Conservation (phyloP, 2,329 filamentous ascomycete species). For the Trichocomaceae sp. region DNA sequence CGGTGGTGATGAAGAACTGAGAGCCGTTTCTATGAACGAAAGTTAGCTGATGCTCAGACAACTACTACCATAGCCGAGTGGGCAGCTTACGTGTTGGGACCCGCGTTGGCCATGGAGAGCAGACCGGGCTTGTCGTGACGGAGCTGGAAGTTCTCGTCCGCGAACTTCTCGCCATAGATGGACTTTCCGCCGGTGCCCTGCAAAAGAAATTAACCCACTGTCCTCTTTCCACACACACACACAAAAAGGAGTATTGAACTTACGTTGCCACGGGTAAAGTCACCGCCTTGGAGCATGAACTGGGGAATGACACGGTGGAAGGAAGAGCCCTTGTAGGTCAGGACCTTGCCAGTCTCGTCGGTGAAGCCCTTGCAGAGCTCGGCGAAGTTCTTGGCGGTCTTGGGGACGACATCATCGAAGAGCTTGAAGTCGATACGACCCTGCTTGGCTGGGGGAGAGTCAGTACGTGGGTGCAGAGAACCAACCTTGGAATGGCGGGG, state of each 20-base stretch:
- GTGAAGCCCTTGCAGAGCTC: slow-evolving; percentile 79
- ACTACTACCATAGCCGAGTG: neutral
- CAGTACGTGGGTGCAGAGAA: too few relatives aligned
- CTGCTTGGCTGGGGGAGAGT: slow-evolving; percentile 52
- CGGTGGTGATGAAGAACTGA: slow-evolving; percentile 67
- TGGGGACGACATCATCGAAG: slow-evolving; percentile 78
- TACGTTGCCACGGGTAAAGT: slow-evolving; percentile 90
- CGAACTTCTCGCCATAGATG: slow-evolving; percentile 92
- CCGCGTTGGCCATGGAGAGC: slow-evolving; percentile 93
- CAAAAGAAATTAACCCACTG: neutral
- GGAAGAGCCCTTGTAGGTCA: slow-evolving; percentile 63
- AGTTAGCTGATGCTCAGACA: neutral
- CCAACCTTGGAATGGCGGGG: neutral
- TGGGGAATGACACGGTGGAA: slow-evolving; percentile 92
- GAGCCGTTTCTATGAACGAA: slow-evolving; percentile 57
- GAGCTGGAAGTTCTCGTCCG: slow-evolving; percentile 81
- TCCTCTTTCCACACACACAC: neutral
- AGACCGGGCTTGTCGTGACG: slow-evolving; percentile 70
- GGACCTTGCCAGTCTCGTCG: slow-evolving; percentile 11
- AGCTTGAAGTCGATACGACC: slow-evolving; percentile 87
- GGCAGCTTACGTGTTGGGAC: slow-evolving; percentile 70
- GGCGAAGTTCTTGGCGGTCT: slow-evolving; percentile 79
- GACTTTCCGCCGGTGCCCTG: slow-evolving; percentile 85
- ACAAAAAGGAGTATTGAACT: slow-evolving; percentile 30
- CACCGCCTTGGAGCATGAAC: slow-evolving; percentile 95